Evolutionary conservation across 164 flowering plant species (phyloP).

Genomic region (Vitis cinerea): DNA sequence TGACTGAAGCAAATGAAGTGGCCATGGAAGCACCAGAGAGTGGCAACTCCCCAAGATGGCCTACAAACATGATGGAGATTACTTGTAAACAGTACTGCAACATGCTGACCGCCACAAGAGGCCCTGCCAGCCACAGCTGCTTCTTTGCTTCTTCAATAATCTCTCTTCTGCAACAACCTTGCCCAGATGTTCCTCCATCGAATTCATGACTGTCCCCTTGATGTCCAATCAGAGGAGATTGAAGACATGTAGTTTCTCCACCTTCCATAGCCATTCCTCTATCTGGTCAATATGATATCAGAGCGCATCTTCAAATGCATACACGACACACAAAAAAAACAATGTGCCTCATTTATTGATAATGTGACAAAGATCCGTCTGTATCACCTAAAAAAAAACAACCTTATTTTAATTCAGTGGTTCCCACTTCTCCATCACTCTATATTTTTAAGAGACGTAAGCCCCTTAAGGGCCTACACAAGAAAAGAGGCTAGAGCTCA

Average conservation of each 20-base stretch:
- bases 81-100: conserved; percentile 42
- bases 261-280: background rate
- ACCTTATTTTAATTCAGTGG: too few species aligned
- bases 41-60: conserved; percentile 49
- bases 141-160: conserved; percentile 30
- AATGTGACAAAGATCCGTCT: too few species aligned
- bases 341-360: too few species aligned
- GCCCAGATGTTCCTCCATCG: background rate
- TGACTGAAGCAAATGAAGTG: conserved; percentile 51
- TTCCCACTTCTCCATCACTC: too few species aligned
- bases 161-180: background rate
- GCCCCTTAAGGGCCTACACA: too few species aligned
- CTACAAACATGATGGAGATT: conserved; percentile 51
- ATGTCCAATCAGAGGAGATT: conserved; percentile 7
- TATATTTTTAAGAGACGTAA: too few species aligned
- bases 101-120: conserved; percentile 38
- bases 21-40: conserved; percentile 62
- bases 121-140: conserved; percentile 43
- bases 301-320: too few species aligned
- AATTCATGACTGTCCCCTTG: background rate
- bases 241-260: background rate
- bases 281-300: background rate
- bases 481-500: too few species aligned
- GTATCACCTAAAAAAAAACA: too few species aligned
- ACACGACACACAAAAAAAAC: too few species aligned